Conservation (phyloP, 225 moss, liverwort and hornwort genomes). For the Asterella californica region DNA sequence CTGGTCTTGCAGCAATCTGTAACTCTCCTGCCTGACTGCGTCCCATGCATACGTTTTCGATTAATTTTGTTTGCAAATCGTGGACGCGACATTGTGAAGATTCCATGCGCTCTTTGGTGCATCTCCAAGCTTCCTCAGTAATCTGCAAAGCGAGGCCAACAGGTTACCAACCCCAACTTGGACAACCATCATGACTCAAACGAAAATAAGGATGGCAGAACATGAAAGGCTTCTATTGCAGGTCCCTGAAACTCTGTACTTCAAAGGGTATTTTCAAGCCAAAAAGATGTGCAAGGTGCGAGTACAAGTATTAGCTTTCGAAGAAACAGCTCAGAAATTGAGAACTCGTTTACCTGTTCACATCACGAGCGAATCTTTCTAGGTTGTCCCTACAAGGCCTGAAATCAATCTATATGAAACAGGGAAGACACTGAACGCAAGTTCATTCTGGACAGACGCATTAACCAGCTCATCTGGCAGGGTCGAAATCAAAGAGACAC, state of each 20-base stretch:
- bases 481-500: no score
- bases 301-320: neutral
- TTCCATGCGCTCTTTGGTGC: constrained; percentile 12
- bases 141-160: constrained; percentile 6
- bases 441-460: neutral
- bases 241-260: neutral
- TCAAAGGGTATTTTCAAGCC: neutral
- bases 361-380: neutral
- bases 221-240: neutral
- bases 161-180: neutral
- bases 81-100: neutral
- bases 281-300: neutral
- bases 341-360: neutral
- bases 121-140: constrained; percentile 1
- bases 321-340: neutral
- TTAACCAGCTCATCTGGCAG: no score
- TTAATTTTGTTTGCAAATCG: constrained; percentile 16
- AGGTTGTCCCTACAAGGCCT: neutral
- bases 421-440: neutral
- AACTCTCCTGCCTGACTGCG: neutral
- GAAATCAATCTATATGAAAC: neutral
- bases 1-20: constrained; percentile 15
- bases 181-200: neutral
- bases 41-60: constrained; percentile 15
- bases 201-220: neutral